Evolutionary conservation across 768 basidiomycete species (phyloP).

Genomic region (Leccinum pellstonianum): DNA sequence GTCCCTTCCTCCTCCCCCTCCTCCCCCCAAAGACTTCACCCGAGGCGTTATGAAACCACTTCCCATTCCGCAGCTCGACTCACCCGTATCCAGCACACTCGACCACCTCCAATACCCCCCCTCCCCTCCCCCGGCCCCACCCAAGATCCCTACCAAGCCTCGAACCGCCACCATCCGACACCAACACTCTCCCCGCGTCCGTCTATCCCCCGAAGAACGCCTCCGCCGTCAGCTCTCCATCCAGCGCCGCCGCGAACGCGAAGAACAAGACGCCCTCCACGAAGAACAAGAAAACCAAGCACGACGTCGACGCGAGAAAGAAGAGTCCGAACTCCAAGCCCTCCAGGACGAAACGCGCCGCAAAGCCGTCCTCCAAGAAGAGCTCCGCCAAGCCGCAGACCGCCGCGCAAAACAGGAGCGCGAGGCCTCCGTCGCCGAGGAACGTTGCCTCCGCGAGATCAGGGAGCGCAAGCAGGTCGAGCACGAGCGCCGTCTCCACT

Average conservation of each 20-base stretch:
- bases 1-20: slow-evolving; percentile 17
- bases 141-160: slow-evolving; percentile 1
- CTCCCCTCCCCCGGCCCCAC: slow-evolving; percentile 3
- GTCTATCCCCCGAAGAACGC: slow-evolving; percentile 27
- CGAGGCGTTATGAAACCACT: slow-evolving; percentile 20
- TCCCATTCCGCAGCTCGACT: slow-evolving; percentile 18
- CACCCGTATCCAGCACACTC: background rate
- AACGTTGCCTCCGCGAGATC: slow-evolving; percentile 42
- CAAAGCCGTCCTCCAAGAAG: slow-evolving; percentile 46
- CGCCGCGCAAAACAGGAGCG: slow-evolving; percentile 38
- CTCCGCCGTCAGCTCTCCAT: slow-evolving; percentile 22
- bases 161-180: slow-evolving; percentile 1
- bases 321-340: slow-evolving; percentile 21
- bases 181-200: slow-evolving; percentile 7
- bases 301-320: slow-evolving; percentile 18
- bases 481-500: slow-evolving; percentile 48
- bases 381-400: slow-evolving; percentile 35
- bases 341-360: slow-evolving; percentile 44
- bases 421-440: slow-evolving; percentile 46
- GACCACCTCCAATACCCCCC: slow-evolving; percentile 5
- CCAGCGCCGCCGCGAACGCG: slow-evolving; percentile 29
- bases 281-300: slow-evolving; percentile 47
- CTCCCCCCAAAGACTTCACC: slow-evolving; percentile 24
- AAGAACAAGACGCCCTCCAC: slow-evolving; percentile 42
- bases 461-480: slow-evolving; percentile 47